These are phyloP conservation scores for Boletus coccyginus DNA, from an alignment of 768 basidiomycete species.

Conservation along the genomic window DNA sequence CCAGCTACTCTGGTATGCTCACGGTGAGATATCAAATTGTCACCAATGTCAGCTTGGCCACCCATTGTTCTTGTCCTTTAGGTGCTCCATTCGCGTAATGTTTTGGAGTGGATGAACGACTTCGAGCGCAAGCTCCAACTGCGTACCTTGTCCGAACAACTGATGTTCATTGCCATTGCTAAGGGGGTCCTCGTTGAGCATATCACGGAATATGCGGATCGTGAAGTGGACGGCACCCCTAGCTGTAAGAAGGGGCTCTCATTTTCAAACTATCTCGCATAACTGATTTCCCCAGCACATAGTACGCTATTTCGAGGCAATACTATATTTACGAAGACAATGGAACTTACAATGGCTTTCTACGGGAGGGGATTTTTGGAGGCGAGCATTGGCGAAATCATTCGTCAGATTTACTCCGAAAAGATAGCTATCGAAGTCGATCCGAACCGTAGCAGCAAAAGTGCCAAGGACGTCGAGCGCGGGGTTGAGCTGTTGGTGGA, in stretches of 20 bases:
- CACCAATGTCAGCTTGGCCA: not conserved
- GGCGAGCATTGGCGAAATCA: conserved; percentile 66
- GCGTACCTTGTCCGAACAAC: conserved; percentile 56
- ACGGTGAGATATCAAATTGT: conserved; percentile 40
- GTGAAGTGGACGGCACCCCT: conserved; percentile 68
- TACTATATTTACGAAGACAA: conserved; percentile 65
- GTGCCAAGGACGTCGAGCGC: conserved; percentile 58
- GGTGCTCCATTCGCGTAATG: conserved; percentile 54
- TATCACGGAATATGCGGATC: conserved; percentile 64
- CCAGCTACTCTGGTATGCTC: conserved; percentile 59
- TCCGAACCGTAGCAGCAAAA: conserved; percentile 62
- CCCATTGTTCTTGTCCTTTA: conserved; percentile 1
- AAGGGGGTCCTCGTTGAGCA: conserved; percentile 62
- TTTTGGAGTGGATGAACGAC: conserved; percentile 73
- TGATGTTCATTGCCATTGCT: conserved; percentile 71
- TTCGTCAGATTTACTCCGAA: conserved; percentile 69
- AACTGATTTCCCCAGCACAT: conserved; percentile 47
- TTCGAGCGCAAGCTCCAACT: conserved; percentile 65
- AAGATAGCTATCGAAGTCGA: conserved; percentile 82
- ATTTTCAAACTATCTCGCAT: not conserved
- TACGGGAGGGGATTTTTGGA: conserved; percentile 82
- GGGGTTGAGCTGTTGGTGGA: conserved; percentile 66
- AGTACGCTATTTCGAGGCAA: conserved; percentile 74
- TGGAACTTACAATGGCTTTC: conserved; percentile 79
- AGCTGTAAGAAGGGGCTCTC: conserved; percentile 47